Evolutionary conservation across 192 early-diverging fungal genomes (phyloP).

Genomic region (Dimargaris xerosporica): DNA sequence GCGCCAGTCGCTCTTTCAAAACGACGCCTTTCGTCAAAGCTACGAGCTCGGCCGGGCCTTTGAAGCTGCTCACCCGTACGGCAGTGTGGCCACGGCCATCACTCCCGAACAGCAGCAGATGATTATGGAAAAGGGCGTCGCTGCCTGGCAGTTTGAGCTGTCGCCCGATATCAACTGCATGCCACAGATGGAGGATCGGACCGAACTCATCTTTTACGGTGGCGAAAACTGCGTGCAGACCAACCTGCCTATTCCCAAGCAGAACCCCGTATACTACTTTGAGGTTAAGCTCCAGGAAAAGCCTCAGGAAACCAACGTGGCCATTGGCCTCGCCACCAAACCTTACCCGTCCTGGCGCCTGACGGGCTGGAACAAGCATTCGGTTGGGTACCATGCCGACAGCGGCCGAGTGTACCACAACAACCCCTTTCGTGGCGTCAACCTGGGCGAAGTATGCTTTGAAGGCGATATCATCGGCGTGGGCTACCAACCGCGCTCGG

Average conservation of each 20-base stretch:
- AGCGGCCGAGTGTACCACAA: slow-evolving; percentile 50
- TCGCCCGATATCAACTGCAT: slow-evolving; percentile 39
- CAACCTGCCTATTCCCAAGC: slow-evolving; percentile 63
- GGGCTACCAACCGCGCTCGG: slow-evolving; percentile 59
- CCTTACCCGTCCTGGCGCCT: slow-evolving; percentile 58
- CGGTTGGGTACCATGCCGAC: slow-evolving; percentile 52
- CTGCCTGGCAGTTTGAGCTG: slow-evolving; percentile 69
- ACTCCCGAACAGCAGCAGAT: slow-evolving; percentile 55
- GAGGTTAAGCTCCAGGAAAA: slow-evolving; percentile 69
- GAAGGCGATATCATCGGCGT: slow-evolving; percentile 64
- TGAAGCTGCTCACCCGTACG: slow-evolving; percentile 54
- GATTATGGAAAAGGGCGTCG: slow-evolving; percentile 68
- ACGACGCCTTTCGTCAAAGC: slow-evolving; percentile 33
- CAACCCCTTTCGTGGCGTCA: slow-evolving; percentile 43
- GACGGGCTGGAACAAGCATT: slow-evolving; percentile 63
- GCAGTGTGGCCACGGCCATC: slow-evolving; percentile 58
- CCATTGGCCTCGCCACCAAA: slow-evolving; percentile 57
- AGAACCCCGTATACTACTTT: slow-evolving; percentile 71
- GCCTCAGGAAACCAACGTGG: slow-evolving; percentile 43
- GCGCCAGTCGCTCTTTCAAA: slow-evolving; percentile 20
- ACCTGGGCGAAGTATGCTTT: slow-evolving; percentile 45
- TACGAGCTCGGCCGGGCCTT: slow-evolving; percentile 39
- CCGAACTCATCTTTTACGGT: slow-evolving; percentile 58
- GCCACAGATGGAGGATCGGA: slow-evolving; percentile 48
- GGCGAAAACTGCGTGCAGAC: slow-evolving; percentile 62